Evolutionary conservation across 495 filamentous ascomycete genomes (phyloP).

Genomic region (Aspergillus olivimuriae): DNA sequence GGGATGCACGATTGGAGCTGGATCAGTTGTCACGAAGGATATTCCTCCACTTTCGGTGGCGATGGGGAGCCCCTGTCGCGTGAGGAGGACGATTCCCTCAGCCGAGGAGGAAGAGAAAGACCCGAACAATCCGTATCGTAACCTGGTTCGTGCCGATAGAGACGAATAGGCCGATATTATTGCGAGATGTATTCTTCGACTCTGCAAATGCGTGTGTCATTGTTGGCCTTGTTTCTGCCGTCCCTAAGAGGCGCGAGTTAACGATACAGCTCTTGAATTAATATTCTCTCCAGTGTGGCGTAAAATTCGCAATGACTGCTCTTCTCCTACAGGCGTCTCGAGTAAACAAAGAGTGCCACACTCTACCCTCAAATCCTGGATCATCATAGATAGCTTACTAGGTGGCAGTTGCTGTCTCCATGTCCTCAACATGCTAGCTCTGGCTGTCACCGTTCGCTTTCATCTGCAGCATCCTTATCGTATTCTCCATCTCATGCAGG

Average conservation of each 20-base stretch:
- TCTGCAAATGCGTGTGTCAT: no score
- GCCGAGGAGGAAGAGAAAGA: conserved; percentile 22
- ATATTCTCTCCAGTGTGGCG: no score
- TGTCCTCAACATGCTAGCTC: not conserved
- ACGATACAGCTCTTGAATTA: no score
- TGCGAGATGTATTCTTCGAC: not conserved
- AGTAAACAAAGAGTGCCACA: no score
- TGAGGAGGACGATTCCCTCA: conserved; percentile 32
- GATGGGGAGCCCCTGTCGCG: conserved; percentile 29
- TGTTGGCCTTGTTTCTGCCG: no score
- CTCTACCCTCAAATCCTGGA: no score
- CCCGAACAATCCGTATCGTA: conserved; percentile 18
- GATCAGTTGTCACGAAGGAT: conserved; percentile 37
- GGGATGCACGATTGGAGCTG: conserved; percentile 35
- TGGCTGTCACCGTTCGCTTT: conserved; percentile 3
- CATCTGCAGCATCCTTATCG: conserved; percentile 1
- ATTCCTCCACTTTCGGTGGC: conserved; percentile 33
- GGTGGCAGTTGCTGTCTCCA: not conserved
- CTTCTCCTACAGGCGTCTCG: no score
- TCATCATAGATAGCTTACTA: no score
- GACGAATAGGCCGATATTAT: not conserved
- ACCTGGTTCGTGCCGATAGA: conserved; percentile 12
- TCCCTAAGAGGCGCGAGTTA: no score
- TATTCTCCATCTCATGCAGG: not conserved
- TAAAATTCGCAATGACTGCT: no score